phyloP scores from a whole-genome alignment of 805 yeast genomes.

The Metschnikowia dekortorum region DNA sequence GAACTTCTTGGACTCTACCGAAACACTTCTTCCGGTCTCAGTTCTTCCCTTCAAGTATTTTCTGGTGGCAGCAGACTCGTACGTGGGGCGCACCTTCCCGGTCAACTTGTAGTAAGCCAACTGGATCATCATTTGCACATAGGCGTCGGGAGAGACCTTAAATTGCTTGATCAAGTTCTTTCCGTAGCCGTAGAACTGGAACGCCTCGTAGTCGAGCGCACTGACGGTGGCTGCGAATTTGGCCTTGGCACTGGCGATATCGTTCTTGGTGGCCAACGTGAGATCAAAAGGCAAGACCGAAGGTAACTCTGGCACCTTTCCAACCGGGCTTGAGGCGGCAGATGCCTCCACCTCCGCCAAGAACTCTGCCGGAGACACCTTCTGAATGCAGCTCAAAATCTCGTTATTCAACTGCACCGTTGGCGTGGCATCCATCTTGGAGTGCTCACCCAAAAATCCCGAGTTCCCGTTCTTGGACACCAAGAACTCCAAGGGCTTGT shows the following conservation, averaged over 20 bases:
- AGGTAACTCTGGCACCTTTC: conserved; percentile 16
- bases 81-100: conserved; percentile 82
- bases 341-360: conserved; percentile 23
- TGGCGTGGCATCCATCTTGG: conserved; percentile 97
- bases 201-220: conserved; percentile 69
- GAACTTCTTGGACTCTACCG: conserved; percentile 63
- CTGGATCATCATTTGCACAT: conserved; percentile 85
- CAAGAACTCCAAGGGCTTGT: conserved; percentile 85
- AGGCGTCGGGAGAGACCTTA: conserved; percentile 91
- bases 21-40: conserved; percentile 85
- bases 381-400: conserved; percentile 53
- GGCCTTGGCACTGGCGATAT: conserved; percentile 52
- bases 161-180: conserved; percentile 78
- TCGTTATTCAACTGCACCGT: conserved; percentile 82
- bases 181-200: conserved; percentile 82
- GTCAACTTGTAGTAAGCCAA: conserved; percentile 81
- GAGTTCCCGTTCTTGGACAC: conserved; percentile 79
- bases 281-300: conserved; percentile 52
- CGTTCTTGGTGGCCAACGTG: conserved; percentile 44
- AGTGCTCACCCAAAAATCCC: conserved; percentile 94
- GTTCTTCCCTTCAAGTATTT: conserved; percentile 87
- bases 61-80: conserved; percentile 94
- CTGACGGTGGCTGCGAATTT: conserved; percentile 56
- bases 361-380: conserved; percentile 38
- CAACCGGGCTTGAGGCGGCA: conserved; percentile 6